phyloP scores from a whole-genome alignment of 495 filamentous ascomycete species.

The Xylaria telfairii region DNA sequence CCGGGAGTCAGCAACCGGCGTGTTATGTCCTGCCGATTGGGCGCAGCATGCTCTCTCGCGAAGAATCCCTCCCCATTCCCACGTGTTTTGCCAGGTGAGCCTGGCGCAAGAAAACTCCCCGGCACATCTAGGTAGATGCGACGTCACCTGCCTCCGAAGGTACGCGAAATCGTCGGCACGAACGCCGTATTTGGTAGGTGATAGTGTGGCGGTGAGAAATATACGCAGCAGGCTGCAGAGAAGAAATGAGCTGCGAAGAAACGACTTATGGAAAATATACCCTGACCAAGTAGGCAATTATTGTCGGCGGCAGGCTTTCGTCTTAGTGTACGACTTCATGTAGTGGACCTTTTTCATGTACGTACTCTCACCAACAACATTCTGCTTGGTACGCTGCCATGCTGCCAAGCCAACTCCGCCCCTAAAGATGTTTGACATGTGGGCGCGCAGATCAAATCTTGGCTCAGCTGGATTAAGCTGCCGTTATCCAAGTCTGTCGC shows the following conservation, averaged over 20 bases:
- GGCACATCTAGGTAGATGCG: too few species aligned
- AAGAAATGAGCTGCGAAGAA: not conserved
- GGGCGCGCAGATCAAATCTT: not conserved
- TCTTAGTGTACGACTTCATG: not conserved
- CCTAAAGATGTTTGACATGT: not conserved
- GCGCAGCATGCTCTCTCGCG: not conserved
- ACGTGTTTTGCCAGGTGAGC: not conserved
- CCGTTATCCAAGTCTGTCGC: not conserved
- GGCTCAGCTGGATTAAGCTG: not conserved
- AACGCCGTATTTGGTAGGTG: not conserved
- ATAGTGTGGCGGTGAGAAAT: constrained; percentile 5
- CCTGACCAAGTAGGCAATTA: not conserved
- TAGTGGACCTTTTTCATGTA: too few species aligned
- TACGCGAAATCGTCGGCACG: not conserved
- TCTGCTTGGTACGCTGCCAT: not conserved
- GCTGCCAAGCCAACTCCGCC: not conserved
- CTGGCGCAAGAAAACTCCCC: too few species aligned
- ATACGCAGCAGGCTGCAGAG: not conserved
- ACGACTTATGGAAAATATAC: not conserved
- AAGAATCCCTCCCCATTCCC: not conserved
- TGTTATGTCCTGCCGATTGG: not conserved
- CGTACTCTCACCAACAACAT: not conserved
- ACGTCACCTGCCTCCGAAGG: not conserved
- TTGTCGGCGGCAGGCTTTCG: not conserved
- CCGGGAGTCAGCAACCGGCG: not conserved